Percentiles rank a stretch among this genome's conserved stretches.
Evolutionary conservation across 2,329 filamentous ascomycete genomes (phyloP).

Genomic region (Colletotrichum agaves): DNA sequence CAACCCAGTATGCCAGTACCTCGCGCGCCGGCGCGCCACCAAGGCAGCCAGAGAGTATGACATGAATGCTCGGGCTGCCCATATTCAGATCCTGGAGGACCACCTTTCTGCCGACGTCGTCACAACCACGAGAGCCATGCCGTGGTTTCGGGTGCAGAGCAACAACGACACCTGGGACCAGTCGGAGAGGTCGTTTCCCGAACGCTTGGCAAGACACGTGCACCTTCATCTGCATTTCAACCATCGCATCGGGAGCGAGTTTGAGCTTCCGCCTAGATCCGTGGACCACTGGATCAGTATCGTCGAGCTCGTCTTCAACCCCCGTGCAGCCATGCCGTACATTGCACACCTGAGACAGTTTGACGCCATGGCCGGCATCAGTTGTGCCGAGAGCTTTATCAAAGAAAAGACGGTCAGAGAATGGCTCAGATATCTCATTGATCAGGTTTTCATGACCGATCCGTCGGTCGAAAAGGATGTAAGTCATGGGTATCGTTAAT

Average conservation of each 20-base stretch:
- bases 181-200: background rate
- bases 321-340: too few relatives aligned
- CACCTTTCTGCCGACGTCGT: background rate
- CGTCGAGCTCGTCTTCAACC: too few relatives aligned
- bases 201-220: background rate
- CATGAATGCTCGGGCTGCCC: background rate
- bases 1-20: background rate
- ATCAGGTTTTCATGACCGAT: too few relatives aligned
- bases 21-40: background rate
- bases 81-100: background rate
- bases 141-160: background rate
- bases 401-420: too few relatives aligned
- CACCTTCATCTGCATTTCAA: background rate
- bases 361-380: too few relatives aligned
- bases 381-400: too few relatives aligned
- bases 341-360: too few relatives aligned
- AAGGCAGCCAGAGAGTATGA: background rate
- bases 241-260: background rate
- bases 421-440: too few relatives aligned
- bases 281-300: background rate
- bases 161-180: background rate
- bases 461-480: too few relatives aligned
- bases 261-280: background rate
- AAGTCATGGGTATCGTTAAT: too few relatives aligned
- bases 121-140: background rate